These are phyloP conservation scores for Testicularia cyperi DNA, from an alignment of 1,284 basidiomycete genomes.

Conservation along the genomic window DNA sequence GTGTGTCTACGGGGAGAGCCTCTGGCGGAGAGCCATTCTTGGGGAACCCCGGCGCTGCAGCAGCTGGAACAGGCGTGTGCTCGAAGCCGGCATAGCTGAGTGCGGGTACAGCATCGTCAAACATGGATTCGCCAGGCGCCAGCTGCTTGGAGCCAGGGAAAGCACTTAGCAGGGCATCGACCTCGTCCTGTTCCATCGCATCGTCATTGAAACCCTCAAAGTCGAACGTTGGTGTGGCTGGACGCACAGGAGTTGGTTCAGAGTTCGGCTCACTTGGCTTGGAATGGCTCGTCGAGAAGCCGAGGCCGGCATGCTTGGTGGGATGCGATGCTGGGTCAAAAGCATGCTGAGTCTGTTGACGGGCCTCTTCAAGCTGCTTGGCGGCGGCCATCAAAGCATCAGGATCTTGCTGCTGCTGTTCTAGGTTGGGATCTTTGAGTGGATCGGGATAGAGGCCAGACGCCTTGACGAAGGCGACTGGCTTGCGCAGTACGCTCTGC, in stretches of 20 bases:
- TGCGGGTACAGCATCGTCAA: constrained; percentile 11
- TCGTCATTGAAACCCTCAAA: no score
- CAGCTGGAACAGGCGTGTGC: not conserved
- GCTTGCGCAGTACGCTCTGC: constrained; percentile 24
- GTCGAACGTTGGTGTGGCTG: not conserved
- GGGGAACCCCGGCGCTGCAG: not conserved
- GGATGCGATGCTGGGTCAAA: constrained; percentile 6
- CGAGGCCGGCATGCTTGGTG: constrained; percentile 30
- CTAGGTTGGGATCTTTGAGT: constrained; percentile 9
- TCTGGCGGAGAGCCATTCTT: no score
- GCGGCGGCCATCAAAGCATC: constrained; percentile 1
- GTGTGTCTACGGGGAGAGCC: no score
- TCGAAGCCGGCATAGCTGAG: constrained; percentile 13
- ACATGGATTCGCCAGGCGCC: constrained; percentile 26
- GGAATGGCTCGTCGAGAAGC: constrained; percentile 20
- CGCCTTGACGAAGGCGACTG: constrained; percentile 45
- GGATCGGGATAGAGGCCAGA: constrained; percentile 28
- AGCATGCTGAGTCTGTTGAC: constrained; percentile 2
- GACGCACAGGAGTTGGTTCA: not conserved
- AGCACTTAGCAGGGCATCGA: constrained; percentile 32
- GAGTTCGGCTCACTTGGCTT: constrained; percentile 6
- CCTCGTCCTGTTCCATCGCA: constrained; percentile 22
- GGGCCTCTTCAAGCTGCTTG: constrained; percentile 7
- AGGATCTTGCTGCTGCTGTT: not conserved
- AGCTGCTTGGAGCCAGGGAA: constrained; percentile 42